A percentile compares a stretch with the other conserved stretches of the same genome.
Evolutionary conservation across 306 rosid genomes (phyloP).

Genomic region (Carpinus fangiana): DNA sequence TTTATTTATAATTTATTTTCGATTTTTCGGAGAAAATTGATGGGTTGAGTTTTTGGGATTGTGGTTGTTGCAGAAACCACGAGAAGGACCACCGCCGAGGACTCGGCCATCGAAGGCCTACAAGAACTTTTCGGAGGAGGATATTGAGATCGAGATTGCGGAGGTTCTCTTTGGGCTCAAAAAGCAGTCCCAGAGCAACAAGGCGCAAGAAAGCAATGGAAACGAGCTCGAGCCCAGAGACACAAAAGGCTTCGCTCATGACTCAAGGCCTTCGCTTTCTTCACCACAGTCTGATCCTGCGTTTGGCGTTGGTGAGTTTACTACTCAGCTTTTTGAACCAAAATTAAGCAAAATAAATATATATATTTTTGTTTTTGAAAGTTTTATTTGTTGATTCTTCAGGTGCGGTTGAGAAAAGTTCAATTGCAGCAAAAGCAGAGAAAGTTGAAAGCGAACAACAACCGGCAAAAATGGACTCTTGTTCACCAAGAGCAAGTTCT

Average conservation of each 20-base stretch:
- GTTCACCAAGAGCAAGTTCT: neutral
- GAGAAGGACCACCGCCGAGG: constrained; percentile 26
- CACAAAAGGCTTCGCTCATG: neutral
- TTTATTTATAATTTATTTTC: neutral
- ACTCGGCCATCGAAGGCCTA: constrained; percentile 33
- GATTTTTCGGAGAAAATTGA: neutral
- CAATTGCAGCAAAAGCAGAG: constrained; percentile 21
- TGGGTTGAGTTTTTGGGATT: constrained; percentile 12
- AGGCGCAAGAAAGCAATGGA: neutral
- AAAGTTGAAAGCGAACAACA: constrained; percentile 30
- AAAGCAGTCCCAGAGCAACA: constrained; percentile 8
- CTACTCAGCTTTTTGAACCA: neutral
- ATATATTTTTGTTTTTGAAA: neutral
- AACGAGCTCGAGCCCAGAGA: constrained; percentile 14
- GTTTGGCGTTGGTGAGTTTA: neutral
- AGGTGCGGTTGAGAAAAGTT: constrained; percentile 23
- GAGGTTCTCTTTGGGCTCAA: constrained; percentile 67
- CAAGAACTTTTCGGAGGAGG: constrained; percentile 31
- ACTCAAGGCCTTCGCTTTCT: too few relatives aligned
- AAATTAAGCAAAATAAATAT: neutral
- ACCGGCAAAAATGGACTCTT: constrained; percentile 32
- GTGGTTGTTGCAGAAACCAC: constrained; percentile 43
- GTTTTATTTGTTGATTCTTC: neutral
- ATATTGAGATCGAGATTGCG: constrained; percentile 75
- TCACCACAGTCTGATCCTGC: too few relatives aligned